Base-by-base conservation (phyloP, 805 yeast species). In the Dipodascus geniculatus region DNA sequence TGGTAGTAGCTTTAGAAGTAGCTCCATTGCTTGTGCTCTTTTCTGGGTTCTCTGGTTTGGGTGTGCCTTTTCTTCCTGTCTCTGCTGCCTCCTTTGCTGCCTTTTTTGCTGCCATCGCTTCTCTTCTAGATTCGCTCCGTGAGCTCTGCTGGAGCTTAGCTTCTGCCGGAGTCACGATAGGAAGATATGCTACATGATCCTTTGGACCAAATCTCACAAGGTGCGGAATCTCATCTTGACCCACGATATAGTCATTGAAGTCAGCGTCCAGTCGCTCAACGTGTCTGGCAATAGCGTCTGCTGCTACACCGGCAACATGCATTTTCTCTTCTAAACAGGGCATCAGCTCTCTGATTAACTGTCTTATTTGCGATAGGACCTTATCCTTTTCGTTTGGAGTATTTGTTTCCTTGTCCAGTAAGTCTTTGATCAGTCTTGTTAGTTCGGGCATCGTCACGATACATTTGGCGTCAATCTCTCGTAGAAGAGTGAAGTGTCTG, bases 311-410 rank as follows among this genome's bases (percentile, higher is more conserved):
- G 2, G 97, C 91, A 47, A 93, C 96, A 67, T 91, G 97, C 95
- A 93, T 88, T 69, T 93, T 93, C 66, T 93, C 97, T 65, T 91
- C 98, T 53, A 91, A 70, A 57, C 96, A 87, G 0, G 98, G 97
- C 73, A 91, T 81, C 54, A 91, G 74, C 55, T 87, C 96, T 57
- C 74, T 72, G 19, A 80, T 71, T 33, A 73, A 59, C 16, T 60
- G 60, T 31, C 76, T 73, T 28, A 79, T 72, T 42, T 66, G 69
- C 22, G 64, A 57, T 47, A 66, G 64, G 31, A 61, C 55, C 53
- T 61, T 53, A 53, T 65, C 66, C 16, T 68, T 62, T 48, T 60
- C 55, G n/a, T 61, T 22, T 22, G n/a, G 65, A 61, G 51, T 51
- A 23, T 35, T 48, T 22, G 42, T 49, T 28, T 54, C 54, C n/a